phyloP scores from a whole-genome alignment of 2,329 filamentous ascomycete genomes.

The Ophiostoma fasciatum region DNA sequence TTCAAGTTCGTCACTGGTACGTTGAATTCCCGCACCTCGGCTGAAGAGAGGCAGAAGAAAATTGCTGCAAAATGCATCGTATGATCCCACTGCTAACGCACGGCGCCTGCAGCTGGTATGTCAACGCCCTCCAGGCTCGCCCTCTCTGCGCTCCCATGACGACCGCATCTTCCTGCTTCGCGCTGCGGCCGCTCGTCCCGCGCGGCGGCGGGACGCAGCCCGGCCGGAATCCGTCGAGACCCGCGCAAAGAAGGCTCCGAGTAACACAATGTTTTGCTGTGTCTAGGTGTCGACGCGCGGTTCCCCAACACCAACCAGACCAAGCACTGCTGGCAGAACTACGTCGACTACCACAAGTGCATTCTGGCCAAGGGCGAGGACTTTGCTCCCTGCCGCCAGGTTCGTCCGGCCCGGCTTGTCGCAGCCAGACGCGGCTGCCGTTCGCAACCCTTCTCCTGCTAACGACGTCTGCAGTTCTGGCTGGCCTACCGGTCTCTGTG shows the following conservation, averaged over 20 bases:
- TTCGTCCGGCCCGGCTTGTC: slow-evolving; percentile 27
- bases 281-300: slow-evolving; percentile 94
- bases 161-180: neutral
- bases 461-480: slow-evolving; percentile 56
- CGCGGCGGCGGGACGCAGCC: too few species aligned
- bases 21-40: slow-evolving; percentile 2
- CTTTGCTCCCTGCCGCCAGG: slow-evolving; percentile 92
- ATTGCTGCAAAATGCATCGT: slow-evolving; percentile 6
- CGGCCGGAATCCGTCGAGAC: too few species aligned
- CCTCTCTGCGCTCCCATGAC: neutral
- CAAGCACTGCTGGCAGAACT: slow-evolving; percentile 99
- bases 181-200: too few species aligned
- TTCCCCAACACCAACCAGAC: slow-evolving; percentile 98
- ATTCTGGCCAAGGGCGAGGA: slow-evolving; percentile 97
- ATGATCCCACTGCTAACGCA: slow-evolving; percentile 11
- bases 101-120: slow-evolving; percentile 10
- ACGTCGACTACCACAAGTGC: slow-evolving; percentile 99
- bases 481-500: slow-evolving; percentile 94
- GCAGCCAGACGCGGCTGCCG: neutral
- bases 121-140: neutral
- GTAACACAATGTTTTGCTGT: too few species aligned
- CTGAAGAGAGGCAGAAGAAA: slow-evolving; percentile 1
- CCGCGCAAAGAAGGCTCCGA: neutral
- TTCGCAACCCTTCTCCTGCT: slow-evolving; percentile 6
- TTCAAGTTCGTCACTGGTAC: slow-evolving; percentile 96